A percentile compares a stretch with the other conserved stretches of the same genome.
Conservation (phyloP, 352 stramenopile species). For the Globisporangium okanoganense region DNA sequence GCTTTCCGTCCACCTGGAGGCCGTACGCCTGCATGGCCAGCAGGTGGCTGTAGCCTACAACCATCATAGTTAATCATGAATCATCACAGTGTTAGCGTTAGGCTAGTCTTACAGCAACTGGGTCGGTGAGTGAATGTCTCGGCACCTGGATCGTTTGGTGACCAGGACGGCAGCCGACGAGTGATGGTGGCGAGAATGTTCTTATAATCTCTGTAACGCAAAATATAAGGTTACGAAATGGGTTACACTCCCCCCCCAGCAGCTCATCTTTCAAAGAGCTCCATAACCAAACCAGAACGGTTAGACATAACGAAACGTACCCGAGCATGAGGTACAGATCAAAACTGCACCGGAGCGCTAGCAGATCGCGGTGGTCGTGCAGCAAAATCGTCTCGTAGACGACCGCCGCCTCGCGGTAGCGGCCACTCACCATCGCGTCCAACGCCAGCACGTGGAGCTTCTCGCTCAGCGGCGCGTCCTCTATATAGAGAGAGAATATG, state of each 20-base stretch:
- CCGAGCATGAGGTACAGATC: constrained; percentile 79
- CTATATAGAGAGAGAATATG: no score
- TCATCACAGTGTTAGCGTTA: neutral
- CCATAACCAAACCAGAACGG: neutral
- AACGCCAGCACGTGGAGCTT: constrained; percentile 75
- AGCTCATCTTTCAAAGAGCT: neutral
- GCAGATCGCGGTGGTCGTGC: constrained; percentile 57
- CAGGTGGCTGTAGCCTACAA: constrained; percentile 65
- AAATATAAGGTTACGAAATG: neutral
- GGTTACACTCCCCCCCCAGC: no score
- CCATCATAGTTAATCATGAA: neutral
- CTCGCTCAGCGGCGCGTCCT: constrained; percentile 34
- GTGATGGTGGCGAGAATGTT: constrained; percentile 75
- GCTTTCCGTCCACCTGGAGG: constrained; percentile 54
- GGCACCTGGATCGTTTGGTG: constrained; percentile 52
- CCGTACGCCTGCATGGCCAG: constrained; percentile 82
- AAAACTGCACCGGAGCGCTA: constrained; percentile 74
- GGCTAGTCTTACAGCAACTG: neutral
- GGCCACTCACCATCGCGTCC: constrained; percentile 64
- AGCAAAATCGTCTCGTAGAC: constrained; percentile 82
- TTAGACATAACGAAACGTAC: constrained; percentile 22
- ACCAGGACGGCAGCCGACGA: constrained; percentile 71
- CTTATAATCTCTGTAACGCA: constrained; percentile 54
- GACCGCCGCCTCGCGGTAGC: constrained; percentile 55
- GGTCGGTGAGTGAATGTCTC: neutral